Percentiles rank a stretch among this genome's conserved stretches.
Conservation (phyloP, 768 basidiomycete genomes). For the Jaapia argillacea region DNA sequence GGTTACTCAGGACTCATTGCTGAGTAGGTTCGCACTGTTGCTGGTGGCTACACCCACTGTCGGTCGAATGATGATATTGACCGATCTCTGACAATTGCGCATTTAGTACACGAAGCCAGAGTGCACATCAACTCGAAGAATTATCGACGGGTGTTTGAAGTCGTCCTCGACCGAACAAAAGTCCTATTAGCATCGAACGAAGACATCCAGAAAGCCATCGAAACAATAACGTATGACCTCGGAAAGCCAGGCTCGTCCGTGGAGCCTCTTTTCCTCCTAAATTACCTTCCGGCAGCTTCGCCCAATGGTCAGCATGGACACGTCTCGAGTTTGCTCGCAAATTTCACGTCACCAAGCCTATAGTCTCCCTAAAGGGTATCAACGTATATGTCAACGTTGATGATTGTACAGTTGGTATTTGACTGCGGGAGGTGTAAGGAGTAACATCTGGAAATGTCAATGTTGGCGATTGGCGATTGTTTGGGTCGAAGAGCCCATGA, state of each 20-base stretch:
- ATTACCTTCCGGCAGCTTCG: background rate
- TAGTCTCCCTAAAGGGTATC: too few species aligned
- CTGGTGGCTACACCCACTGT: too few species aligned
- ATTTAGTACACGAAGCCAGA: conserved; percentile 77
- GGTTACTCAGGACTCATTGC: conserved; percentile 53
- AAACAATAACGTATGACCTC: background rate
- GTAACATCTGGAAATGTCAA: too few species aligned
- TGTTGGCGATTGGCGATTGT: too few species aligned
- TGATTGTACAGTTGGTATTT: too few species aligned
- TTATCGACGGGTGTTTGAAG: background rate
- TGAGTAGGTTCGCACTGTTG: too few species aligned
- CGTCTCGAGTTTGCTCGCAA: too few species aligned
- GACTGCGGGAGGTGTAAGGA: too few species aligned
- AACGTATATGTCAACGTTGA: too few species aligned
- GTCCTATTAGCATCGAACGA: background rate
- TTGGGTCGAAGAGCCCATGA: too few species aligned
- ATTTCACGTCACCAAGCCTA: too few species aligned
- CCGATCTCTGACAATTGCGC: conserved; percentile 81
- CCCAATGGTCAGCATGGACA: background rate
- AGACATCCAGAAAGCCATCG: background rate
- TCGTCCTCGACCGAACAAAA: background rate
- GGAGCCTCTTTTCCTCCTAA: background rate
- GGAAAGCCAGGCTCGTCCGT: background rate
- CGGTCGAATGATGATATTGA: too few species aligned
- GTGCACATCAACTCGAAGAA: conserved; percentile 81